Evolutionary conservation across 2,329 filamentous ascomycete genomes (phyloP).

Genomic region (Aspergillus spinulosporus): DNA sequence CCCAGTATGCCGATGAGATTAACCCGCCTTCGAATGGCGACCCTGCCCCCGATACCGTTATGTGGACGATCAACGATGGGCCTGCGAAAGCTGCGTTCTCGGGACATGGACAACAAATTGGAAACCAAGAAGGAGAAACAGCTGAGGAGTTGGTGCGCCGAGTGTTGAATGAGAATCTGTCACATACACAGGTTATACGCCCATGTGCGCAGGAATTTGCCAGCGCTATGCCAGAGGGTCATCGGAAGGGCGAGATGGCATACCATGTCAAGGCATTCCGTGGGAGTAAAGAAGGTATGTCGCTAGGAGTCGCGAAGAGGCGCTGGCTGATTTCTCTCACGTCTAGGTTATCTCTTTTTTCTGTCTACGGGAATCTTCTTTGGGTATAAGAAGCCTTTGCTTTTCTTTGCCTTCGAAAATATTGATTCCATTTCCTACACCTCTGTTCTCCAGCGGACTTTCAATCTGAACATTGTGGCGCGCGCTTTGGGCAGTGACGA

Average conservation of each 20-base stretch:
- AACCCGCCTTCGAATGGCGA: conserved; percentile 46
- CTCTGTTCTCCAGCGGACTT: conserved; percentile 64
- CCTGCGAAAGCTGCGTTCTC: conserved; percentile 48
- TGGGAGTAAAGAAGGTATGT: conserved; percentile 64
- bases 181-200: conserved; percentile 50
- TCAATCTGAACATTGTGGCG: conserved; percentile 61
- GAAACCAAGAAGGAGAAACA: conserved; percentile 47
- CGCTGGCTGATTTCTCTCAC: neutral
- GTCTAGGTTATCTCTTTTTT: conserved; percentile 62
- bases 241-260: conserved; percentile 63
- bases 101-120: conserved; percentile 46
- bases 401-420: conserved; percentile 61
- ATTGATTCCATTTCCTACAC: conserved; percentile 64
- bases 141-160: conserved; percentile 46
- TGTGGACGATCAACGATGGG: conserved; percentile 61
- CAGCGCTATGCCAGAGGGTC: conserved; percentile 60
- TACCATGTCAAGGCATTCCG: conserved; percentile 65
- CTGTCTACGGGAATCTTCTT: conserved; percentile 62
- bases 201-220: conserved; percentile 60
- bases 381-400: conserved; percentile 65
- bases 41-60: conserved; percentile 54
- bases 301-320: neutral
- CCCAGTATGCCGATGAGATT: conserved; percentile 53
- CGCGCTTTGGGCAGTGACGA: conserved; percentile 42
- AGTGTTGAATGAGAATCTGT: conserved; percentile 52